phyloP scores from a whole-genome alignment of 2,329 filamentous ascomycete species.

The Talaromyces atroroseus region DNA sequence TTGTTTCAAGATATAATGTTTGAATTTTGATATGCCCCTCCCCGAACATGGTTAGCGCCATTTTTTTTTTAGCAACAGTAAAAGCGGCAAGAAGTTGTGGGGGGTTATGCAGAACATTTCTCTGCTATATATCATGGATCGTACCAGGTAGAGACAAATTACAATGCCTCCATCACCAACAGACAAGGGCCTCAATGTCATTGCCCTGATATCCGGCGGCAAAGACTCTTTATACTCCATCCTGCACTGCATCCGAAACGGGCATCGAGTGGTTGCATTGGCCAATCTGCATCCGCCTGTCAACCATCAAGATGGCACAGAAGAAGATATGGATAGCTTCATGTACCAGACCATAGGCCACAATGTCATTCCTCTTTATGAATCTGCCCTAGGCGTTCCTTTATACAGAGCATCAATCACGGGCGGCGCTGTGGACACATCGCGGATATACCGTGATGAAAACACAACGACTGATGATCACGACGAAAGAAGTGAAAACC shows the following conservation, averaged over 20 bases:
- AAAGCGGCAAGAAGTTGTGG: slow-evolving; percentile 1
- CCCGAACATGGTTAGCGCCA: not conserved
- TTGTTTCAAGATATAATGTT: too few species aligned
- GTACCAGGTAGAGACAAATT: slow-evolving; percentile 12
- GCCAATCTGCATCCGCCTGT: slow-evolving; percentile 73
- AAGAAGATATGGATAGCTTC: slow-evolving; percentile 72
- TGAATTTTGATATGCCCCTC: not conserved
- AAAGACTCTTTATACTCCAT: slow-evolving; percentile 96
- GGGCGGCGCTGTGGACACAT: slow-evolving; percentile 65
- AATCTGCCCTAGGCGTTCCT: slow-evolving; percentile 69
- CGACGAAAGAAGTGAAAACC: not conserved
- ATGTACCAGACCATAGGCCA: slow-evolving; percentile 99
- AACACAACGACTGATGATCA: slow-evolving; percentile 10
- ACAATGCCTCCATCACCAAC: slow-evolving; percentile 26
- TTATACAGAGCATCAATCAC: slow-evolving; percentile 74
- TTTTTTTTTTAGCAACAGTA: not conserved
- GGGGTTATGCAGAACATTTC: slow-evolving; percentile 19
- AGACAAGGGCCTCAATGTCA: slow-evolving; percentile 57
- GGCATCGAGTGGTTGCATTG: slow-evolving; percentile 77
- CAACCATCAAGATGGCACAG: slow-evolving; percentile 14
- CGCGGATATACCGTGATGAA: slow-evolving; percentile 61
- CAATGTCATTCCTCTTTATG: slow-evolving; percentile 77
- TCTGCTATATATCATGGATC: slow-evolving; percentile 7
- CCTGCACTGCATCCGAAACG: slow-evolving; percentile 81
- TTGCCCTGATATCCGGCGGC: slow-evolving; percentile 88